phyloP scores from a whole-genome alignment of 163 green algal species.

The Chlorella variabilis region DNA sequence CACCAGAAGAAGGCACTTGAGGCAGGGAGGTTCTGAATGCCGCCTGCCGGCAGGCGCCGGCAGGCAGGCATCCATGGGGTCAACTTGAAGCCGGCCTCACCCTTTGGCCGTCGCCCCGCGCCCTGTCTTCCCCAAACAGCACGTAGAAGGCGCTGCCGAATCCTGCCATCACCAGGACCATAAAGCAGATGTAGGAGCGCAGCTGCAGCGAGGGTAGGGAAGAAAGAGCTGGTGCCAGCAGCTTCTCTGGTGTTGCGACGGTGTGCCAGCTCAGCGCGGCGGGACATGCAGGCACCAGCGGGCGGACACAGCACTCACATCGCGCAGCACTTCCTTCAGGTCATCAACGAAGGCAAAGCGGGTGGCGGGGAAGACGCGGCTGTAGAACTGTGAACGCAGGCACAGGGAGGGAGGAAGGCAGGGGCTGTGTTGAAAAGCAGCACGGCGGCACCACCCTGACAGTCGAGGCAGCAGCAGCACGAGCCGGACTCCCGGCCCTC shows the following conservation, averaged over 20 bases:
- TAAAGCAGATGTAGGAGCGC: conserved; percentile 46
- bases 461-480: background rate
- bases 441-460: background rate
- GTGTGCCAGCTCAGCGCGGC: background rate
- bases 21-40: no score
- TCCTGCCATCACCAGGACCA: conserved; percentile 52
- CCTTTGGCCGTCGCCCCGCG: background rate
- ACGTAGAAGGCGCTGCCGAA: conserved; percentile 62
- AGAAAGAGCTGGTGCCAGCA: background rate
- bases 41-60: background rate
- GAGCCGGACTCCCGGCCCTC: no score
- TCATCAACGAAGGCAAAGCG: conserved; percentile 33
- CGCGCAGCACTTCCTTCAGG: conserved; percentile 17
- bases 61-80: background rate
- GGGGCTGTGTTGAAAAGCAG: background rate
- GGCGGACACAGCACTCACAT: conserved; percentile 13
- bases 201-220: background rate
- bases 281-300: background rate
- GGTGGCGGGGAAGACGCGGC: conserved; percentile 20
- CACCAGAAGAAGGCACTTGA: background rate
- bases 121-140: conserved; percentile 53
- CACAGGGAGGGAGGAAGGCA: no score
- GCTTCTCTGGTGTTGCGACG: no score
- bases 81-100: background rate
- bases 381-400: background rate